Percentiles rank a stretch among this genome's conserved stretches.
phyloP scores from a whole-genome alignment of 331 rosid genomes.

The Dryas integrifolia region DNA sequence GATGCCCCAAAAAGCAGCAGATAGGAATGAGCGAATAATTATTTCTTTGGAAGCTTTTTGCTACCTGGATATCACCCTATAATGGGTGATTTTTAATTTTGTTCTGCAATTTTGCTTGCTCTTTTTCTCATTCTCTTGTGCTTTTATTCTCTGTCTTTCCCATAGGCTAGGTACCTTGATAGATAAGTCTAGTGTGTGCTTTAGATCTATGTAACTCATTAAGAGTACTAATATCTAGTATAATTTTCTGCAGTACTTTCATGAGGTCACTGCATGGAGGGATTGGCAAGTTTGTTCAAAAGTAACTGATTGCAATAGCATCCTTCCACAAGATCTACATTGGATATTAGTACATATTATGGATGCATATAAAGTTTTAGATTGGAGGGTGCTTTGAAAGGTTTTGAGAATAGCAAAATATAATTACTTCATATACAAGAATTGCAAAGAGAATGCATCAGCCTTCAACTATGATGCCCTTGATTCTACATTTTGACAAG shows the following conservation, averaged over 20 bases:
- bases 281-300: conserved; percentile 60
- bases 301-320: conserved; percentile 65
- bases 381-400: conserved; percentile 43
- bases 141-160: not conserved
- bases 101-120: not conserved
- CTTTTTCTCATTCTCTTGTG: not conserved
- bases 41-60: not conserved
- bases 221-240: conserved; percentile 73
- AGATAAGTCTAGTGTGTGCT: conserved; percentile 45
- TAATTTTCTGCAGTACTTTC: conserved; percentile 90
- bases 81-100: not conserved
- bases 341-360: conserved; percentile 46
- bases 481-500: conserved; percentile 17
- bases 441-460: conserved; percentile 29
- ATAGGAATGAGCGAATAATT: not conserved
- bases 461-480: conserved; percentile 12
- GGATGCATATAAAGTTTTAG: conserved; percentile 36
- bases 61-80: not conserved
- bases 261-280: conserved; percentile 69
- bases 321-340: conserved; percentile 55
- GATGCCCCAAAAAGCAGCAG: not conserved
- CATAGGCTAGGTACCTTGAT: conserved; percentile 41
- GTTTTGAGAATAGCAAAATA: conserved; percentile 39
- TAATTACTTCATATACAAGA: conserved; percentile 35
- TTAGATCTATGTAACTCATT: conserved; percentile 51